Percentiles rank a stretch among this genome's conserved stretches.
Conservation (phyloP, 371 early-diverging fungal species). For the Blakeslea trispora region DNA sequence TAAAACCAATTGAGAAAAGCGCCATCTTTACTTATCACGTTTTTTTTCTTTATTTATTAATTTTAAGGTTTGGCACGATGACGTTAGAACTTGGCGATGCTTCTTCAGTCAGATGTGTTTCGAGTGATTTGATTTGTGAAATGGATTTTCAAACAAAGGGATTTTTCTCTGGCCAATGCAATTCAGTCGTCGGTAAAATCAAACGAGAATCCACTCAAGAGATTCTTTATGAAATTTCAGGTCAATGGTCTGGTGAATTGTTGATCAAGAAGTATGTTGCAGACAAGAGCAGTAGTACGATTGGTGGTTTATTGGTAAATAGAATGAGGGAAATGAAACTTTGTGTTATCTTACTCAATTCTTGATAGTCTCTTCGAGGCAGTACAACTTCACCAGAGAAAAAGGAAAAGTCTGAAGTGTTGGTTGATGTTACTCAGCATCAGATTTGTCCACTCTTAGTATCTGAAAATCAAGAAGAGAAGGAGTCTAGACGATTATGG, state of each 20-base stretch:
- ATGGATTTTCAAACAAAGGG: constrained; percentile 95
- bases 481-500: constrained; percentile 57
- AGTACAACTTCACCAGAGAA: constrained; percentile 3
- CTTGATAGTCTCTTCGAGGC: background rate
- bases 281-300: constrained; percentile 3
- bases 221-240: constrained; percentile 76
- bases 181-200: constrained; percentile 84
- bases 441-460: constrained; percentile 16
- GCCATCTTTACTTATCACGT: background rate
- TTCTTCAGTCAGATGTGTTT: constrained; percentile 69
- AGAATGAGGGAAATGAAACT: background rate
- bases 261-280: constrained; percentile 49
- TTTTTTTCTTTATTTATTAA: background rate
- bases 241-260: constrained; percentile 86
- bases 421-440: constrained; percentile 20
- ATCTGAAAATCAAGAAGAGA: constrained; percentile 21
- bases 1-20: too few relatives aligned
- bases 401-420: constrained; percentile 10
- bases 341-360: background rate
- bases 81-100: constrained; percentile 89
- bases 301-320: constrained; percentile 19
- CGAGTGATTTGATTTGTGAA: constrained; percentile 75
- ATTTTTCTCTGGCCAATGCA: constrained; percentile 81
- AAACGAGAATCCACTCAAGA: constrained; percentile 77
- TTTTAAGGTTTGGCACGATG: constrained; percentile 89